A percentile compares a stretch with the other conserved stretches of the same genome.
phyloP scores from a whole-genome alignment of 176 grass and related monocot species.

The Microstegium vimineum region DNA sequence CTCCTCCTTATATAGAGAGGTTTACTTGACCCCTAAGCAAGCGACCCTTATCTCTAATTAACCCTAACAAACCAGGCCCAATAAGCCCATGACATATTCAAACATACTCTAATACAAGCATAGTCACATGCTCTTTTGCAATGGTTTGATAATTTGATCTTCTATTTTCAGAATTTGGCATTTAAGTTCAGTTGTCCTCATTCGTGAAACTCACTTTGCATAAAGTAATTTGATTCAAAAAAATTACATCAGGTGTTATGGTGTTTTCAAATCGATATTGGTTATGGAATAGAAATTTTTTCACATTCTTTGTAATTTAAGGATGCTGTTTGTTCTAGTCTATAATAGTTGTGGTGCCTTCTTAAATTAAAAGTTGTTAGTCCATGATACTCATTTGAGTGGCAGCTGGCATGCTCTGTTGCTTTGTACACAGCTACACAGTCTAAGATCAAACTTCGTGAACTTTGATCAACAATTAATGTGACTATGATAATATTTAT shows the following conservation, averaged over 20 bases:
- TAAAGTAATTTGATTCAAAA: not conserved
- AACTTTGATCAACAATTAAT: not conserved
- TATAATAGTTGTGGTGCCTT: not conserved
- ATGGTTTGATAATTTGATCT: not conserved
- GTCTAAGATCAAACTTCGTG: not conserved
- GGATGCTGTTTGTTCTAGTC: not conserved
- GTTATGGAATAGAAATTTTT: not conserved
- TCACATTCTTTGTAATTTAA: not conserved
- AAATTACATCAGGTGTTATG: not conserved
- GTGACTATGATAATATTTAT: not conserved
- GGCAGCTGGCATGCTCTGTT: not conserved
- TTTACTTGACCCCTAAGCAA: no score
- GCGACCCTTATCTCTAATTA: no score
- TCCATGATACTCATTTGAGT: not conserved
- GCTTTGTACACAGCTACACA: not conserved
- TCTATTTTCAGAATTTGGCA: not conserved
- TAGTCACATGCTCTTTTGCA: not conserved
- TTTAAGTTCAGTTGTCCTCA: not conserved
- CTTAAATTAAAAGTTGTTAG: not conserved
- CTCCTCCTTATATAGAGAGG: no score
- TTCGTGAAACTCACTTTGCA: not conserved
- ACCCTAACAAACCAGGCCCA: no score
- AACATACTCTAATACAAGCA: no score
- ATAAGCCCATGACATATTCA: no score
- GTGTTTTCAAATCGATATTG: not conserved